These are phyloP conservation scores for Diplocarpon mali DNA, from an alignment of 2,329 filamentous ascomycete species.

Conservation along the genomic window DNA sequence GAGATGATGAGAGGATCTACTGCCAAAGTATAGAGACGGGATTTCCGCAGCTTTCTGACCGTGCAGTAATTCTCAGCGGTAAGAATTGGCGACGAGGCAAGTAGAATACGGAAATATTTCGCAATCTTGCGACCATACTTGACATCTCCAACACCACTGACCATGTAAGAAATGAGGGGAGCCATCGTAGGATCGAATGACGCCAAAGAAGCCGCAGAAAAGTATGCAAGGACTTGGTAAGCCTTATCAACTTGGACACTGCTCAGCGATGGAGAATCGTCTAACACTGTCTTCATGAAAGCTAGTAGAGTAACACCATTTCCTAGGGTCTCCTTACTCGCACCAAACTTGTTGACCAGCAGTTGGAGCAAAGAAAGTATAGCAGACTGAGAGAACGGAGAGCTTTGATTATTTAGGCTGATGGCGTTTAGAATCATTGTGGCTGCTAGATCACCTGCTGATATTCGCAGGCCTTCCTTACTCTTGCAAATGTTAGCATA, in stretches of 20 bases:
- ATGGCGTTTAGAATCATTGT: slow-evolving; percentile 19
- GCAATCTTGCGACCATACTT: slow-evolving; percentile 17
- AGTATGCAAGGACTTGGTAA: slow-evolving; percentile 22
- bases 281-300: slow-evolving; percentile 11
- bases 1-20: slow-evolving; percentile 11
- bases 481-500: slow-evolving; percentile 8
- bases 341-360: slow-evolving; percentile 25
- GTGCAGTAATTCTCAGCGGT: slow-evolving; percentile 23
- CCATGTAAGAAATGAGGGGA: slow-evolving; percentile 17
- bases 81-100: slow-evolving; percentile 21
- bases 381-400: slow-evolving; percentile 12
- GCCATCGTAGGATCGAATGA: slow-evolving; percentile 13
- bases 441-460: slow-evolving; percentile 13
- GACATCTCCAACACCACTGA: slow-evolving; percentile 13
- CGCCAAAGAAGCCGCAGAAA: slow-evolving; percentile 20
- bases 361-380: slow-evolving; percentile 22
- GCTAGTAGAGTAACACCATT: slow-evolving; percentile 6
- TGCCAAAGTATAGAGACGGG: slow-evolving; percentile 14
- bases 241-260: slow-evolving; percentile 11
- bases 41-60: slow-evolving; percentile 21
- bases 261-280: slow-evolving; percentile 1
- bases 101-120: slow-evolving; percentile 21
- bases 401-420: slow-evolving; percentile 6
- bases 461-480: slow-evolving; percentile 1
- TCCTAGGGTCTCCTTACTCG: slow-evolving; percentile 2